Evolutionary conservation across 1,284 basidiomycete species (phyloP), one percentile per base, ranked within the genome.

Genomic region (Pseudozyma tsukubaensis): DNA sequence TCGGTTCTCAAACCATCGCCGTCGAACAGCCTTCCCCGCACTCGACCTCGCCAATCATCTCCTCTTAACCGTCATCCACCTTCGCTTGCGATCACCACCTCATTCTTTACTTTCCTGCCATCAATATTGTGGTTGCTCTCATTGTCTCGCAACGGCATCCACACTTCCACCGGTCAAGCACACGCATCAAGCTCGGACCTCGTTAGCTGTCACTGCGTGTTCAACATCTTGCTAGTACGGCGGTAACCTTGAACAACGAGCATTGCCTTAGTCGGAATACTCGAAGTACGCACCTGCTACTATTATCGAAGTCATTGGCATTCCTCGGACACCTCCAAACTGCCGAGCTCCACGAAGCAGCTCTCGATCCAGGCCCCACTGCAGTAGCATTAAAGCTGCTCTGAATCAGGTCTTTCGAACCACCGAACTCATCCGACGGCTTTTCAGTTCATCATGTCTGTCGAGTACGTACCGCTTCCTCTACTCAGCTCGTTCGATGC

Each of bases 381-480:
- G 18, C 44, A 45, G 10, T 24, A 21, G 44, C 44, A 45, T 45
- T 24, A 3, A 45, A 24, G 44, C 44, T 45, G 4, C 18, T 43
- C 18, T 18, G 3, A 10, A 3, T 29, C 42, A n/a, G 4, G 16
- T 43, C 3, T 19, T 24, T 19, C 18, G 39, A 39, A n/a, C 19
- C 21, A 10, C 11, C 10, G 16, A 34, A 29, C 13, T 21, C 19
- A 16, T 7, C n/a, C 34, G 19, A 39, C 16, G 40, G 24, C 36
- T 35, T 16, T 10, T 21, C 47, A 24, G 39, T 34, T 21, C 69
- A 58, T 11, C 64, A 79, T 79, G 77, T 77, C 77, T 60, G 77
- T 79, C 71, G 75, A 76, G 77, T 79, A 59, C 73, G 77, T 79
- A 72, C 29, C 19, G 24, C 34, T 48, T 13, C 34, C 19, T 34